Evolutionary conservation across 345 rosid genomes (phyloP), one percentile per base, ranked within the genome.

Genomic region (Bruguiera gymnorhiza): DNA sequence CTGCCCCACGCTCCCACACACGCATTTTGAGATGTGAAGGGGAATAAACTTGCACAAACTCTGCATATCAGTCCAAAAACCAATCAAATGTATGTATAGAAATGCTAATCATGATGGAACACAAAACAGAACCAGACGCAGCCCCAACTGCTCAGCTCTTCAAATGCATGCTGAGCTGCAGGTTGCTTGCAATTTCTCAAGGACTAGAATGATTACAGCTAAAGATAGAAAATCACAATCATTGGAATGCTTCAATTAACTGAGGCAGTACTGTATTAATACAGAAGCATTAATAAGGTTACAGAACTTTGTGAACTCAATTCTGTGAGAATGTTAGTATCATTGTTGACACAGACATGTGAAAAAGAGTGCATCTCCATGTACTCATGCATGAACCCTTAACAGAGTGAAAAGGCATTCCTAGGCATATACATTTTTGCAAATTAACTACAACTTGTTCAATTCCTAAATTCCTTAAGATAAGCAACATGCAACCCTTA

Each of bases 1-100:
- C 97, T 76, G 98, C 97, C 27, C 99, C 98, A 6, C 97, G 98
- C 83, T 96, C 98, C 99, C 99, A 92, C 23, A 92, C 98, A 56
- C 90, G 91, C 97, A 96, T 92, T 83, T 92, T 96, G 69, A 92
- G 82, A 75, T 86, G 98, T 30, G 91, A 83, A 75, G 78, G 88
- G 58, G 99, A 89, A 56, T 82, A 61, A 60, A 96, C 87, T 85
- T 92, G 93, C 67, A 96, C 99, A 79, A 92, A 96, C 70, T 92
- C 99, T 96, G 95, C 85, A 78, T 23, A 60, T 21, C 55, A 43
- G 50, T 63, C 46, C 30, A 77, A 5, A 56, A 29, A 52, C 10
- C 39, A 60, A 30, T 6, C 9, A 30, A 54, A 55, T 29, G 4
- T 46, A 52, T 29, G 32, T 4, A n/a, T 11, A 2, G 64, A 24